These are phyloP conservation scores for Entamoeba moshkovskii DNA, from an alignment of 208 protist genomes.

Conservation along the genomic window DNA sequence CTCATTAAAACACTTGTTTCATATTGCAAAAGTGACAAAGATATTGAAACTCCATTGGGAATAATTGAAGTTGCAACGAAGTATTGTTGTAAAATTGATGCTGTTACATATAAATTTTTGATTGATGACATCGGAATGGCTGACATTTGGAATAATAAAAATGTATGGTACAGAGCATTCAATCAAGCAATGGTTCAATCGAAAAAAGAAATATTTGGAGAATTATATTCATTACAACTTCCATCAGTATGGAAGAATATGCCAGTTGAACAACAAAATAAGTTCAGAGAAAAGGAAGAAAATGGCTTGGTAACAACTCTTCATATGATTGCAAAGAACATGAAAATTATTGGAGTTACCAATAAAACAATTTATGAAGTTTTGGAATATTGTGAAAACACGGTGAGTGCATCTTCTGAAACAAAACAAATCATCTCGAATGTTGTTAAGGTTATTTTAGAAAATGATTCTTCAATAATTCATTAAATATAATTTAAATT, in stretches of 20 bases:
- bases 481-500: no score
- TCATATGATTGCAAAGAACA: not conserved
- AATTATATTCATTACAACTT: not conserved
- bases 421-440: not conserved
- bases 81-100: not conserved
- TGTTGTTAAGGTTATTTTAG: not conserved
- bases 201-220: not conserved
- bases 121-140: not conserved
- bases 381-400: not conserved
- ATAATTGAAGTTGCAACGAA: not conserved
- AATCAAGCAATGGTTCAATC: not conserved
- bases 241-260: not conserved
- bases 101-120: not conserved
- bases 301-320: not conserved
- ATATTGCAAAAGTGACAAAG: not conserved
- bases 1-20: not conserved
- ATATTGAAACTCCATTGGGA: not conserved
- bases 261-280: not conserved
- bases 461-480: not conserved
- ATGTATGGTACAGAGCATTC: not conserved
- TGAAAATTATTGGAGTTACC: not conserved
- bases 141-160: not conserved
- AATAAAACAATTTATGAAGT: not conserved
- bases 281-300: not conserved
- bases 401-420: not conserved